Conservation (phyloP, 768 basidiomycete genomes). For the Brasilioporus rufonigricans region DNA sequence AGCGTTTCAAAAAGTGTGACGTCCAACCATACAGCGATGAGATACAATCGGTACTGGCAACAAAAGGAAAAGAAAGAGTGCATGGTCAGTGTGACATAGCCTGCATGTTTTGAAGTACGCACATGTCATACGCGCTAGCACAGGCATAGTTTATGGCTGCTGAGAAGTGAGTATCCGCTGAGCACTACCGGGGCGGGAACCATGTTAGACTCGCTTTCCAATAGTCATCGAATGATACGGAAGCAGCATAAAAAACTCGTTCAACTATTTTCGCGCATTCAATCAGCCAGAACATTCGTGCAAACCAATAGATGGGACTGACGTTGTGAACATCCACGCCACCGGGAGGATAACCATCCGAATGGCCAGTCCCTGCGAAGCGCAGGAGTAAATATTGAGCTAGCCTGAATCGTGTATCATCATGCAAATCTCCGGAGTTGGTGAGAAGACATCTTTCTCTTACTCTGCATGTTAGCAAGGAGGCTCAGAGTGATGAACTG, state of each 20-base stretch:
- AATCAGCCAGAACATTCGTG: neutral
- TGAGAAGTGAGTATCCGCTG: neutral
- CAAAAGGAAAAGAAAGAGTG: neutral
- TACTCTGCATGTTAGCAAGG: constrained; percentile 19
- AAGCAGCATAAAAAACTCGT: constrained; percentile 67
- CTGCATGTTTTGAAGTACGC: constrained; percentile 6
- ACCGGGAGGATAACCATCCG: constrained; percentile 69
- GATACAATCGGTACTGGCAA: neutral
- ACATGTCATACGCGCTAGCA: constrained; percentile 66
- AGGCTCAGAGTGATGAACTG: neutral
- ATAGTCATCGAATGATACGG: constrained; percentile 88
- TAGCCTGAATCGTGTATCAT: constrained; percentile 38
- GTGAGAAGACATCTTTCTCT: constrained; percentile 76
- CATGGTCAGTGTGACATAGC: constrained; percentile 2
- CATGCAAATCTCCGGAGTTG: constrained; percentile 78
- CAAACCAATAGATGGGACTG: constrained; percentile 11
- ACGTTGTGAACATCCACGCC: constrained; percentile 74
- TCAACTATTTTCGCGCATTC: constrained; percentile 44
- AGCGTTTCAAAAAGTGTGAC: neutral
- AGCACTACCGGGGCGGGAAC: too few relatives aligned
- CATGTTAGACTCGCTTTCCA: constrained; percentile 62
- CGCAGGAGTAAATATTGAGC: neutral
- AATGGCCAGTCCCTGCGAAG: constrained; percentile 63
- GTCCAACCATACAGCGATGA: neutral
- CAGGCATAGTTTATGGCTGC: constrained; percentile 81